Base-by-base conservation (phyloP, 495 filamentous ascomycete genomes). In the Aspergillus cristatus region DNA sequence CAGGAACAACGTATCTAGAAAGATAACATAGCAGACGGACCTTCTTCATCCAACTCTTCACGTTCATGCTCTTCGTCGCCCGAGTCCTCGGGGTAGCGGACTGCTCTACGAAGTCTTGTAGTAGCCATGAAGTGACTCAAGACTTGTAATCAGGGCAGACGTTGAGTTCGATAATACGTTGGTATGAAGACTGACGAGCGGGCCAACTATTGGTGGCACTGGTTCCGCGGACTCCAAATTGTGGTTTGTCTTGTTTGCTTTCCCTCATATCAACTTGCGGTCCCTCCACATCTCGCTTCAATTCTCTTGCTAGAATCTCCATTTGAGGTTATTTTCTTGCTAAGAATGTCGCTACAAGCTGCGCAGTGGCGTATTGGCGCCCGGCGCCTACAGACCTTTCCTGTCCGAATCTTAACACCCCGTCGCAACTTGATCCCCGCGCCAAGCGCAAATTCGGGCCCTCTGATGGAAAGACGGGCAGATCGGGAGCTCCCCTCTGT, bases 401-500 rank as follows among this genome's bases (percentile, higher is more conserved):
- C 32, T 14, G 32, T 34, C 20, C 51, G 35, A 38, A 41, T 37
- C 25, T 38, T 32, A 25, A 15, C 45, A 24, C 49, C 42, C n/a
- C 67, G 58, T 29, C 66, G 68, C 41, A 71, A 58, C 16, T 41
- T 71, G 30, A 71, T 72, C 33, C 64, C 71, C 11, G 62, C 71
- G 10, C 71, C 71, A 5, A 49, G 41, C 13, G 56, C 65, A 17
- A 62, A 62, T 38, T 57, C 66, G 8, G 84, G 84, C 5, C 86
- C 84, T 33, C 64, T 95, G 44, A 75, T 89, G 70, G 77, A 81
- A 49, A 78, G 88, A 44, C 77, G 87, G 40, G 60, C 81, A 42
- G 86, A 94, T 60, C 79, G 88, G 40, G 84, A 82, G 41, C 75
- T 94, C 5, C 87, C 87, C 4, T 46, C 48, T 10, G 46, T 64